Conservation (phyloP, 108 stramenopile species). For the Skeletonema grethae region DNA sequence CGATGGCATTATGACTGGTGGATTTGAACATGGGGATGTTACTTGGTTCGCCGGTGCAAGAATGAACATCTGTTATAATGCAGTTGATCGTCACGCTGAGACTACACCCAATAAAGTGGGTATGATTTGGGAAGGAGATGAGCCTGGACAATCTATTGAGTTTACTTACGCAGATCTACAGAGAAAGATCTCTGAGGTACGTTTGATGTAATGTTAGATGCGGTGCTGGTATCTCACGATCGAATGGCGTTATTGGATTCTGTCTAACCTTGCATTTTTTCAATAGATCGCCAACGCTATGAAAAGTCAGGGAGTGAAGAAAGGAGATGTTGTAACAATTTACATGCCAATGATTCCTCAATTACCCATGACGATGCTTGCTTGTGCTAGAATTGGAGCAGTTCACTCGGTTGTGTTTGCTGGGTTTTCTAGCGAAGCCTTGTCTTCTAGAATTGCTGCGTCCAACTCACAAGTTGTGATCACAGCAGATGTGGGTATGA, state of each 20-base stretch:
- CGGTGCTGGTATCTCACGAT: background rate
- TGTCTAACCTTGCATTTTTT: background rate
- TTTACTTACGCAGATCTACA: conserved; percentile 72
- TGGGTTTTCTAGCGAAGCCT: conserved; percentile 93
- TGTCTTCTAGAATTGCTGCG: conserved; percentile 90
- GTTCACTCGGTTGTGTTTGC: conserved; percentile 93
- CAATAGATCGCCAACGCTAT: conserved; percentile 73
- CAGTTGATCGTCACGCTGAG: conserved; percentile 59
- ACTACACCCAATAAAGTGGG: conserved; percentile 57
- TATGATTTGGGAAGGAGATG: conserved; percentile 86
- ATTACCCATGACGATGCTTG: conserved; percentile 84
- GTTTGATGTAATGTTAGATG: background rate
- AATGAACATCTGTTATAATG: conserved; percentile 74
- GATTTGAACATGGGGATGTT: conserved; percentile 62
- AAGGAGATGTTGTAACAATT: conserved; percentile 80
- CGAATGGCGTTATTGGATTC: background rate
- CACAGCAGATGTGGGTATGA: conserved; percentile 85
- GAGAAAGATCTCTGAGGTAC: conserved; percentile 52
- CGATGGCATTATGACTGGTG: conserved; percentile 33
- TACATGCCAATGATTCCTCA: conserved; percentile 96
- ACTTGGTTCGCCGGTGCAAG: conserved; percentile 76
- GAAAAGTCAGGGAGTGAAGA: conserved; percentile 60
- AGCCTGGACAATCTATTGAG: conserved; percentile 53
- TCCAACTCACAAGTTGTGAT: conserved; percentile 81
- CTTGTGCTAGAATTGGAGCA: conserved; percentile 87